phyloP scores from a whole-genome alignment of 805 yeast species.

The Komagataella mondaviorum region DNA sequence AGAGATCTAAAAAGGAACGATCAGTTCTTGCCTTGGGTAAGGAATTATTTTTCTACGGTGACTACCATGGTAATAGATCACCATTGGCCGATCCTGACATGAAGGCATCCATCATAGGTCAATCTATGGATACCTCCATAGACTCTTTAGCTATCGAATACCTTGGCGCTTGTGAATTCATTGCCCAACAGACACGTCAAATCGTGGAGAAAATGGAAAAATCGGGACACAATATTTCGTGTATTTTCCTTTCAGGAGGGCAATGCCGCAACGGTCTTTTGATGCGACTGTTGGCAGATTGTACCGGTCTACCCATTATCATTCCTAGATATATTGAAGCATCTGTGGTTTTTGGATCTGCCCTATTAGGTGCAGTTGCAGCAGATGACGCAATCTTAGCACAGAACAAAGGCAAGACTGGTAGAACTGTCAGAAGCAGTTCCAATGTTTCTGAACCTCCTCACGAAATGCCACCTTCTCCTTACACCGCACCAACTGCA shows the following conservation, averaged over 20 bases:
- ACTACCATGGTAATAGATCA: conserved; percentile 90
- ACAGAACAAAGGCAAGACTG: conserved; percentile 11
- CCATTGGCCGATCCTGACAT: conserved; percentile 94
- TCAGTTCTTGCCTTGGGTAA: conserved; percentile 73
- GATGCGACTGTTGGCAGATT: conserved; percentile 83
- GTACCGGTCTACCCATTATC: conserved; percentile 83
- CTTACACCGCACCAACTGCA: conserved; percentile 74
- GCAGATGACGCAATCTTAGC: conserved; percentile 45
- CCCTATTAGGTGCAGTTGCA: conserved; percentile 90
- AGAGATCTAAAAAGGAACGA: conserved; percentile 39
- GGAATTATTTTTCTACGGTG: conserved; percentile 88
- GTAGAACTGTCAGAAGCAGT: conserved; percentile 12
- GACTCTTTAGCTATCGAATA: conserved; percentile 79
- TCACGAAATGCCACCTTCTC: conserved; percentile 33
- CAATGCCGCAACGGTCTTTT: conserved; percentile 88
- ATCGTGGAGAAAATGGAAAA: conserved; percentile 75
- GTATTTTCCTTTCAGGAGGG: conserved; percentile 89
- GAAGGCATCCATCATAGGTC: conserved; percentile 89
- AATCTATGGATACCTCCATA: conserved; percentile 78
- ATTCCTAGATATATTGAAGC: conserved; percentile 94
- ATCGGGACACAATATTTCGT: conserved; percentile 63
- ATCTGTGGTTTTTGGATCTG: conserved; percentile 94
- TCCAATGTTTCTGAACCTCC: conserved; percentile 9
- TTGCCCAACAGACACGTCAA: conserved; percentile 95
- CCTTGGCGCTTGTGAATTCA: conserved; percentile 91